Conservation (phyloP, 257 asterid species). For the Nicotiana tabacum region DNA sequence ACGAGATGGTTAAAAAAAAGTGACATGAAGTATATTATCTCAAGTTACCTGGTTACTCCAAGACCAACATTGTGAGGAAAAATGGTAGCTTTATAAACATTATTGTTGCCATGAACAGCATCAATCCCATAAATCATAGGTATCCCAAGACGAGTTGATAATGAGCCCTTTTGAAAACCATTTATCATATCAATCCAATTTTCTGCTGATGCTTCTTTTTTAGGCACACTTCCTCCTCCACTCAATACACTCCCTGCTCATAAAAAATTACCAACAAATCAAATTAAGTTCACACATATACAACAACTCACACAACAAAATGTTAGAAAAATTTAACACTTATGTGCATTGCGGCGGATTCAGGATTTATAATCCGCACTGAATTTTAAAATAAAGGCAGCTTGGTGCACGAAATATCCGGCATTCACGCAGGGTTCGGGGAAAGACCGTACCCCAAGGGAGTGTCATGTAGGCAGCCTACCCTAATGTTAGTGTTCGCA, state of each 20-base stretch:
- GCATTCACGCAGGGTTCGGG: no score
- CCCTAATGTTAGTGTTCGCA: no score
- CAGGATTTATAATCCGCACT: neutral
- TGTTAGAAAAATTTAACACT: neutral
- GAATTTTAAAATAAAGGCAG: no score
- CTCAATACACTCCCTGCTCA: conserved; percentile 23
- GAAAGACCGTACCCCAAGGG: no score
- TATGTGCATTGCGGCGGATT: neutral
- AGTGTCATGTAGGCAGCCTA: no score
- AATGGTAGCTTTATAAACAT: conserved; percentile 18
- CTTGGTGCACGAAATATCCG: no score
- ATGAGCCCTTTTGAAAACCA: conserved; percentile 20
- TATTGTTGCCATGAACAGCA: conserved; percentile 24
- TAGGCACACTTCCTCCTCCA: conserved; percentile 26
- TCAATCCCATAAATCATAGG: conserved; percentile 29
- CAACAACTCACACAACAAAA: neutral
- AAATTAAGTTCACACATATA: neutral
- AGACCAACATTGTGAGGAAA: conserved; percentile 25
- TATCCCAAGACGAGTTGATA: conserved; percentile 20
- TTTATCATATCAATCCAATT: conserved; percentile 25
- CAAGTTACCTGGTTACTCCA: conserved; percentile 21
- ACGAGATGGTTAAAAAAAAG: neutral
- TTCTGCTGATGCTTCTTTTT: conserved; percentile 11
- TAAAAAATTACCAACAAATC: neutral
- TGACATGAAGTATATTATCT: neutral